Base-by-base conservation (phyloP, 2,329 filamentous ascomycete genomes). In the Alternaria consortialis region DNA sequence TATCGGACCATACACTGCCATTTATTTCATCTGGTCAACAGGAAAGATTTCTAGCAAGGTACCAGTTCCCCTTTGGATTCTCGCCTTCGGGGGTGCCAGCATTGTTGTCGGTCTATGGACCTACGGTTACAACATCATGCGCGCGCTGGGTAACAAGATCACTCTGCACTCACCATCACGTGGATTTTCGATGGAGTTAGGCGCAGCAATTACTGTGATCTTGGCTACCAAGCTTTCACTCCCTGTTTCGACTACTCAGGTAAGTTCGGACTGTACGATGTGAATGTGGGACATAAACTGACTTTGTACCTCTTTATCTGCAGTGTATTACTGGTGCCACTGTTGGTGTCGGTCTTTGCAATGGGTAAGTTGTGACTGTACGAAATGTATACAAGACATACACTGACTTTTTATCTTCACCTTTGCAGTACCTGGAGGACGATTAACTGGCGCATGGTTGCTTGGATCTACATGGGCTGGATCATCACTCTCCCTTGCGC, bases 41-140 rank as follows among this genome's bases (percentile, higher is more conserved):
- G 67, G 58, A 29, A 57, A 84, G 20, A 42, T 42, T 12, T 42
- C 39, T 11, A 42, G 39, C 39, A 42, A 42, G 20, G 39, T 42
- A 3, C 39, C 39, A 15, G 39, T 42, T 42, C 39, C 39, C 6
- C 20, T 42, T 6, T 42, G 39, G 39, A 42, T 89, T 69, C 83
- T 90, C 37, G 73, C 67, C 20, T 74, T 74, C 42, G 84, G 84
- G 40, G 84, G 84, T 71, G 79, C 76, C 4, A 82, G 75, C 62
- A 85, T 88, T 56, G 83, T 84, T 44, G 72, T 88, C 53, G 87
- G 87, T 70, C 80, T 88, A 51, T 86, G 85, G 82, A 88, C 86
- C 8, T 89, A 88, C 65, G 87, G 86, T 1, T 89, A 88, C 75
- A 86, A 88, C 73, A 88, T 89, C 75, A 89, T 89, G 86, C 81